Evolutionary conservation across 2,329 filamentous ascomycete genomes (phyloP), one percentile per base, ranked within the genome.

Genomic region (Colletotrichum sp.): DNA sequence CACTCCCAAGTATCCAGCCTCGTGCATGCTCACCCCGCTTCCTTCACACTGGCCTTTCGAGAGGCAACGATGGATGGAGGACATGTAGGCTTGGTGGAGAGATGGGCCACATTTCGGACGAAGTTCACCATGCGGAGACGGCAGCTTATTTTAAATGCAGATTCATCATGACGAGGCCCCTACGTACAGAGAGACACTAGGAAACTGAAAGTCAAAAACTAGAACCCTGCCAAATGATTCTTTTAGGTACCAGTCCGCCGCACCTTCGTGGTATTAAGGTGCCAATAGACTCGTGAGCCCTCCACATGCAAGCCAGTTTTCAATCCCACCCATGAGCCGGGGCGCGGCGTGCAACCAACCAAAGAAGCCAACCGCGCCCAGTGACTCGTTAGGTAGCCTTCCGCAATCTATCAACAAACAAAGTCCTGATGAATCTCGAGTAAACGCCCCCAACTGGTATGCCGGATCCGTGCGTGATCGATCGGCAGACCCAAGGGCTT

Each of bases 231-330:
- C 77, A 67, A 76, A 78, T 78, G 69, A 77, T 70, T 77, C 74
- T 77, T 76, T 73, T 74, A 77, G 74, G 74, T 77, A 74, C 74
- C 70, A 72, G 75, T 76, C 77, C 71, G 71, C 74, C 72, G 70
- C 75, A 77, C 77, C 77, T 78, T 78, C 75, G 28, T 71, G 72
- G 77, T 75, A 78, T 78, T 78, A 78, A 77, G 77, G 77, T 78
- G 76, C 75, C 72, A 74, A 71, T 69, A 76, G 72, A 78, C 77
- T 77, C 72, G 72, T 76, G 30, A 76, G 70, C 70, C 77, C 32
- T 77, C 75, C 72, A 76, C 77, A 77, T 77, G 77, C 77, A 76
- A 78, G 75, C 77, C 77, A 76, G 75, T 76, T 78, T 78, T 78
- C 66, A 76, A 71, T 73, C 52, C 77, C 66, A 78, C 77, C 76